Conservation (phyloP, 805 yeast species). For the Millerozyma miso region DNA sequence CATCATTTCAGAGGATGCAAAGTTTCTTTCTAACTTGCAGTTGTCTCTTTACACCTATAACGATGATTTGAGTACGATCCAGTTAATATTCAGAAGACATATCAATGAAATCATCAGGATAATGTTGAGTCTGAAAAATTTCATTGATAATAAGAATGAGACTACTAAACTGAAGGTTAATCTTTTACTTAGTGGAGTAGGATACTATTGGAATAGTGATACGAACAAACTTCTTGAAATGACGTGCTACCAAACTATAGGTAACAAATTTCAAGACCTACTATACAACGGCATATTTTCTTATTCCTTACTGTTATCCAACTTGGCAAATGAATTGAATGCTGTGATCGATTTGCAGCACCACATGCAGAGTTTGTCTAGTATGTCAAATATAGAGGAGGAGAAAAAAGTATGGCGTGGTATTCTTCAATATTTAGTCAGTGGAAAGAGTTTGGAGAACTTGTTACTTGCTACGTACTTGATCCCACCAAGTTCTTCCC, state of each 20-base stretch:
- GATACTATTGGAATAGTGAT: slow-evolving; percentile 42
- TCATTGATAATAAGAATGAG: slow-evolving; percentile 5
- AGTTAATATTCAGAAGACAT: slow-evolving; percentile 40
- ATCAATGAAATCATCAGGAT: slow-evolving; percentile 40
- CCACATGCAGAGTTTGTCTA: slow-evolving; percentile 35
- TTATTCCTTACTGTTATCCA: slow-evolving; percentile 32
- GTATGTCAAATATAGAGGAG: slow-evolving; percentile 21
- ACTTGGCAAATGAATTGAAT: slow-evolving; percentile 37
- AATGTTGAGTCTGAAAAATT: slow-evolving; percentile 34
- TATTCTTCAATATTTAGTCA: slow-evolving; percentile 37
- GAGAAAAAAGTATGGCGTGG: slow-evolving; percentile 41
- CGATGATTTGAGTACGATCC: slow-evolving; percentile 44
- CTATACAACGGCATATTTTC: slow-evolving; percentile 26
- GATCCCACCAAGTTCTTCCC: slow-evolving; percentile 37
- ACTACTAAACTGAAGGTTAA: slow-evolving; percentile 17
- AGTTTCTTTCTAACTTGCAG: slow-evolving; percentile 39
- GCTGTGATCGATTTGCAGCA: slow-evolving; percentile 41
- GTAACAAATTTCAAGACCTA: slow-evolving; percentile 31
- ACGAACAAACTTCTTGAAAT: slow-evolving; percentile 36
- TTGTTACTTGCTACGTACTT: slow-evolving; percentile 37
- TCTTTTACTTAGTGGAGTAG: slow-evolving; percentile 37
- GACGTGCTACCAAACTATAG: slow-evolving; percentile 37
- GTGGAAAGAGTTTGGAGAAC: slow-evolving; percentile 38
- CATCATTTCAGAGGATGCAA: slow-evolving; percentile 42
- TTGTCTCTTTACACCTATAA: slow-evolving; percentile 41